Conservation (phyloP, 495 filamentous ascomycete genomes). For the Evernia prunastri region DNA sequence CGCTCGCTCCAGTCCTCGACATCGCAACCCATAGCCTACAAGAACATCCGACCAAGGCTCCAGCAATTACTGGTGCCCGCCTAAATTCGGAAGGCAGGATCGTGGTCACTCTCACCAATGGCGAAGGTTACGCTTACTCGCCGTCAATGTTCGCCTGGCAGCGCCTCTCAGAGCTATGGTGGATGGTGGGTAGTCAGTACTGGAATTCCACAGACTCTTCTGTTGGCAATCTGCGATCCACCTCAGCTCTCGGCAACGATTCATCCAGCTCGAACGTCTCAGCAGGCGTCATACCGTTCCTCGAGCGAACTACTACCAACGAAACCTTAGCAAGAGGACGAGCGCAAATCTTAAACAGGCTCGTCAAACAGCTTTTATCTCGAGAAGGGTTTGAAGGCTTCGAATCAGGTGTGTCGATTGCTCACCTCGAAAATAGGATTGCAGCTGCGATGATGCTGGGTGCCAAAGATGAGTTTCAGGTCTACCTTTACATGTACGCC, state of each 20-base stretch:
- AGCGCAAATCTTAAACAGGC: constrained; percentile 77
- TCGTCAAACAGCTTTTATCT: constrained; percentile 77
- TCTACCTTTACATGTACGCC: constrained; percentile 92
- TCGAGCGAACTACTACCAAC: constrained; percentile 90
- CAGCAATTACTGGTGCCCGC: constrained; percentile 80
- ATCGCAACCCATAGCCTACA: constrained; percentile 65
- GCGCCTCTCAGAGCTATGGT: constrained; percentile 89
- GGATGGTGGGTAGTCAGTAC: constrained; percentile 95
- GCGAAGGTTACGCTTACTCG: constrained; percentile 87
- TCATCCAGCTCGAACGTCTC: constrained; percentile 60
- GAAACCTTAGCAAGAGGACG: constrained; percentile 88
- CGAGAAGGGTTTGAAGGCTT: constrained; percentile 89
- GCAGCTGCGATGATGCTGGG: constrained; percentile 81
- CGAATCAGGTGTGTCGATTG: constrained; percentile 83
- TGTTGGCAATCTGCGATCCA: constrained; percentile 67
- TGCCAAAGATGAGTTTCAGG: constrained; percentile 80
- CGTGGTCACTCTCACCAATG: constrained; percentile 80
- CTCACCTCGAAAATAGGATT: constrained; percentile 91
- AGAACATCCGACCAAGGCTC: constrained; percentile 63
- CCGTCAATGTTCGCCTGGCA: constrained; percentile 85
- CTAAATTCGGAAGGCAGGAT: constrained; percentile 80
- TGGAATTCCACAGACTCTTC: constrained; percentile 94
- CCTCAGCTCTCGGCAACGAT: constrained; percentile 48
- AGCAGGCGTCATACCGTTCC: constrained; percentile 81
- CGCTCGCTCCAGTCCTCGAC: constrained; percentile 83